Percentiles rank a stretch among this genome's conserved stretches.
These are phyloP conservation scores for Pythium coloratum DNA, from an alignment of 352 stramenopile species.

Conservation along the genomic window DNA sequence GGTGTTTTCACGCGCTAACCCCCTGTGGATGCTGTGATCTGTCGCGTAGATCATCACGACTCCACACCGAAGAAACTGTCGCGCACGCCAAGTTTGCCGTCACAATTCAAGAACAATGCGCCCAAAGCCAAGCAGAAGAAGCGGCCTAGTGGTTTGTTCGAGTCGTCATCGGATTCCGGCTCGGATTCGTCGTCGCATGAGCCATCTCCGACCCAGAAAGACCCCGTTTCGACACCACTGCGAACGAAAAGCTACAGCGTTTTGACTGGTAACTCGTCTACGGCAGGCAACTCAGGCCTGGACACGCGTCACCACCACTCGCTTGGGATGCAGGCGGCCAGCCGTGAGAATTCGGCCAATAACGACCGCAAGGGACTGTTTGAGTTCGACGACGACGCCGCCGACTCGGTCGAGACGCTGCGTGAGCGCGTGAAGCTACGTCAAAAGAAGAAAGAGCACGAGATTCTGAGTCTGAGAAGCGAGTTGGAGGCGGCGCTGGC, in stretches of 20 bases:
- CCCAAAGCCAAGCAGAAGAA: conserved; percentile 13
- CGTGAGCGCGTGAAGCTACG: conserved; percentile 69
- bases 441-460: conserved; percentile 67
- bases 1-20: neutral
- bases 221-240: neutral
- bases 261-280: neutral
- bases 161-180: conserved; percentile 30
- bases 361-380: conserved; percentile 71
- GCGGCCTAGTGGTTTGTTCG: conserved; percentile 26
- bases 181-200: conserved; percentile 21
- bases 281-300: neutral
- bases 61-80: conserved; percentile 11
- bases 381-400: conserved; percentile 66
- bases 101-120: conserved; percentile 13
- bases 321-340: neutral
- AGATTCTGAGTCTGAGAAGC: conserved; percentile 46
- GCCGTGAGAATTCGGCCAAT: conserved; percentile 18
- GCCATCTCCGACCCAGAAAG: conserved; percentile 11
- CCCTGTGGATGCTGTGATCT: neutral
- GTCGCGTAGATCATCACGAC: conserved; percentile 9
- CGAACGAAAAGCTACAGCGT: conserved; percentile 1
- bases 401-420: conserved; percentile 72
- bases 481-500: conserved; percentile 46
- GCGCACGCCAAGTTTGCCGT: conserved; percentile 26
- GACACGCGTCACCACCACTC: conserved; percentile 15